A percentile compares a stretch with the other conserved stretches of the same genome.
Evolutionary conservation across 225 moss, liverwort and hornwort species (phyloP).

Genomic region (Bryum argenteum): DNA sequence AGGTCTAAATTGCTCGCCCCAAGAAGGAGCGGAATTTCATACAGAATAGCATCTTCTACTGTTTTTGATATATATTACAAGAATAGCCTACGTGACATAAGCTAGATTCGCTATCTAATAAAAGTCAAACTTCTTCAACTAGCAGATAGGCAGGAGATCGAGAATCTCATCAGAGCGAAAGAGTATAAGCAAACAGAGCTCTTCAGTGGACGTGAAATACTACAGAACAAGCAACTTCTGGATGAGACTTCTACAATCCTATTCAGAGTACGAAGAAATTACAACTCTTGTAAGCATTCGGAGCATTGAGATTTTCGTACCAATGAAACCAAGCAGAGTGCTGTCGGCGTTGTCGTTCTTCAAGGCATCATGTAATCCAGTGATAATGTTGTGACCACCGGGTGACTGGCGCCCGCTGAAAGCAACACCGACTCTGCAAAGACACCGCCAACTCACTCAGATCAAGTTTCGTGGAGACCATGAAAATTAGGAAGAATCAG

Average conservation of each 20-base stretch:
- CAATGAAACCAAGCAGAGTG: conserved; percentile 78
- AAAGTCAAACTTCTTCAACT: too few species aligned
- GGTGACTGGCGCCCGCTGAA: conserved; percentile 98
- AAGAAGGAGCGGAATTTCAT: conserved; percentile 1
- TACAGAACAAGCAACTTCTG: too few species aligned
- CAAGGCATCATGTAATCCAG: conserved; percentile 83
- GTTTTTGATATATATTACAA: not conserved
- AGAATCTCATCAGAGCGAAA: not conserved
- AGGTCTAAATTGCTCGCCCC: not conserved
- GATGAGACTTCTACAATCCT: not conserved
- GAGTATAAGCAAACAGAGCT: too few species aligned
- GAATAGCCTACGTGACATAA: too few species aligned
- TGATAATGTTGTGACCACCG: conserved; percentile 93
- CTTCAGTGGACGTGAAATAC: too few species aligned
- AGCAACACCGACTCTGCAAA: conserved; percentile 79
- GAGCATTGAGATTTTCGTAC: conserved; percentile 45
- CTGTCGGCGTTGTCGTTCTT: conserved; percentile 64
- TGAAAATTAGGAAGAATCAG: not conserved
- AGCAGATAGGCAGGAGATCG: not conserved
- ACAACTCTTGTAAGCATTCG: not conserved
- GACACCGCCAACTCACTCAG: conserved; percentile 23
- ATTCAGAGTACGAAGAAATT: conserved; percentile 5
- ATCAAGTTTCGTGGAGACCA: not conserved
- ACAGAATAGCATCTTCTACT: not conserved
- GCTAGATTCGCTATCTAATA: too few species aligned